These are phyloP conservation scores for Suhomyces kunorum DNA, from an alignment of 1,139 yeast genomes.

Conservation along the genomic window DNA sequence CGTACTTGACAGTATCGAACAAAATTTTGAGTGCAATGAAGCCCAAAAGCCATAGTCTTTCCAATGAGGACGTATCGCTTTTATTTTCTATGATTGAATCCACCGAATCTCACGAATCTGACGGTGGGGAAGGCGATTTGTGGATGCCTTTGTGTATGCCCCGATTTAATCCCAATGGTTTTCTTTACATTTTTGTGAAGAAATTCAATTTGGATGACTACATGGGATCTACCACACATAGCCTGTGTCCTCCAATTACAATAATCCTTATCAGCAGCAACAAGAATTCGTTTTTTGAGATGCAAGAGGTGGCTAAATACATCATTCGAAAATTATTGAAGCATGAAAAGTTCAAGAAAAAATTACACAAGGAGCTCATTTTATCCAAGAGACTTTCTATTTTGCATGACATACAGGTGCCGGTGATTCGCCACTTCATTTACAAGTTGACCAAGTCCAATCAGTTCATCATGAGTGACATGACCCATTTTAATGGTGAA, in stretches of 20 bases:
- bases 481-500: constrained; percentile 20
- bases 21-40: constrained; percentile 34
- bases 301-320: constrained; percentile 59
- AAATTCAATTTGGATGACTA: constrained; percentile 44
- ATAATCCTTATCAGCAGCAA: constrained; percentile 79
- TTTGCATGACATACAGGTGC: constrained; percentile 54
- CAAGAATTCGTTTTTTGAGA: constrained; percentile 75
- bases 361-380: constrained; percentile 37
- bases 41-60: constrained; percentile 37
- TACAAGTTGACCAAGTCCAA: constrained; percentile 62
- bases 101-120: constrained; percentile 14
- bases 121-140: constrained; percentile 57
- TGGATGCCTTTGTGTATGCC: constrained; percentile 97
- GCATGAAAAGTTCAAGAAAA: constrained; percentile 37
- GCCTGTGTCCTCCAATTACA: constrained; percentile 41
- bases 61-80: constrained; percentile 36
- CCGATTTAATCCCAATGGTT: constrained; percentile 84
- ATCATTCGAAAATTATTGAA: constrained; percentile 48
- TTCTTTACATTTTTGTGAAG: constrained; percentile 76
- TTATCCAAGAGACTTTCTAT: constrained; percentile 24
- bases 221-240: constrained; percentile 17
- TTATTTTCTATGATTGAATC: constrained; percentile 31
- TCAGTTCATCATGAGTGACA: constrained; percentile 38
- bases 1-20: constrained; percentile 26
- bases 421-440: constrained; percentile 73